A percentile compares a stretch with the other conserved stretches of the same genome.
Conservation (phyloP, 176 grass and related monocot genomes). For the Eleusine coracana region DNA sequence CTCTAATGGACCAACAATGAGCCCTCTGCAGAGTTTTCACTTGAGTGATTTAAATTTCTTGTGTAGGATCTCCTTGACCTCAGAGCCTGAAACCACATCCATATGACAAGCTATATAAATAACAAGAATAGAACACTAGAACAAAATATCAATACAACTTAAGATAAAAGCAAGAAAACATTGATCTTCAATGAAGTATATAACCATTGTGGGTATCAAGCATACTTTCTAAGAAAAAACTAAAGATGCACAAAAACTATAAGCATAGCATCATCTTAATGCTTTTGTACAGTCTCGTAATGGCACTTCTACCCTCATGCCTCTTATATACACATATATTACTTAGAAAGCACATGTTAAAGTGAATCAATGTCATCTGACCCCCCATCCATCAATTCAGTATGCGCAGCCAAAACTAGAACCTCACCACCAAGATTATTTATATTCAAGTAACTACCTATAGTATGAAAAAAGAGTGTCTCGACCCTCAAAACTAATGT, state of each 20-base stretch:
- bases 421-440: neutral
- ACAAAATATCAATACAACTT: conserved; percentile 2
- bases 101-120: conserved; percentile 24
- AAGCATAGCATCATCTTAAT: neutral
- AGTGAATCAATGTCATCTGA: neutral
- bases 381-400: neutral
- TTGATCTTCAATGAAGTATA: conserved; percentile 8
- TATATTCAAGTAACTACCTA: neutral
- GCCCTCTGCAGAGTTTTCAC: conserved; percentile 14
- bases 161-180: neutral
- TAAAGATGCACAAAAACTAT: neutral
- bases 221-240: conserved; percentile 13
- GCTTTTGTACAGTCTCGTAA: conserved; percentile 10
- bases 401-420: neutral
- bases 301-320: neutral
- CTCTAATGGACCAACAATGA: conserved; percentile 12
- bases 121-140: conserved; percentile 32
- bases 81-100: conserved; percentile 40
- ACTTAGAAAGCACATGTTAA: neutral
- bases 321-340: neutral
- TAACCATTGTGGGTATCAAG: neutral
- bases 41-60: neutral
- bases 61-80: conserved; percentile 11
- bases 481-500: neutral
- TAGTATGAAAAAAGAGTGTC: neutral